phyloP scores from a whole-genome alignment of 768 basidiomycete genomes.

The Astraeus odoratus region DNA sequence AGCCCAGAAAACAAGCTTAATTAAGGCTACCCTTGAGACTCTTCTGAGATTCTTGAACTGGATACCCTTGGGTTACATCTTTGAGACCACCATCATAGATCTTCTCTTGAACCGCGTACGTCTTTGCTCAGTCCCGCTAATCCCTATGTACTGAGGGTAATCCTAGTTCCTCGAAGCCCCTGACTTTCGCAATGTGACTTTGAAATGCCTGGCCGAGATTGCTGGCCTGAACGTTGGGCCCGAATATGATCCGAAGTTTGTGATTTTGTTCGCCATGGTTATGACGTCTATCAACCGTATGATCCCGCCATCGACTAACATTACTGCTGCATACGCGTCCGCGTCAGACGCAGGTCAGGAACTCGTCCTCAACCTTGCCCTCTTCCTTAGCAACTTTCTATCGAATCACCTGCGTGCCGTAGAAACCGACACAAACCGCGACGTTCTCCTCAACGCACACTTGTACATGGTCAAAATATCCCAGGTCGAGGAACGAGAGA shows the following conservation, averaged over 20 bases:
- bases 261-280: conserved; percentile 95
- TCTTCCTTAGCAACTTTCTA: conserved; percentile 97
- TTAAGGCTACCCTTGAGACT: conserved; percentile 92
- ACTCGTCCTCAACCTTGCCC: conserved; percentile 90
- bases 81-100: conserved; percentile 97
- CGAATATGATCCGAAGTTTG: conserved; percentile 98
- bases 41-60: conserved; percentile 94
- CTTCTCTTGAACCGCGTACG: conserved; percentile 83
- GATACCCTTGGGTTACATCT: conserved; percentile 99
- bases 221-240: conserved; percentile 90
- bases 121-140: conserved; percentile 13
- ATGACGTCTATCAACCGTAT: conserved; percentile 97
- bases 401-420: conserved; percentile 90
- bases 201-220: conserved; percentile 96
- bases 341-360: conserved; percentile 93
- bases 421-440: conserved; percentile 84
- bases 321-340: conserved; percentile 84
- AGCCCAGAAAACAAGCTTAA: conserved; percentile 91
- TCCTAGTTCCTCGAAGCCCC: conserved; percentile 89
- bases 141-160: conserved; percentile 7
- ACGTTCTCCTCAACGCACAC: conserved; percentile 93
- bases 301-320: conserved; percentile 93
- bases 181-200: conserved; percentile 94
- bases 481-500: conserved; percentile 96
- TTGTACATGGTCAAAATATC: conserved; percentile 98